Evolutionary conservation across 2,329 filamentous ascomycete genomes (phyloP).

Genomic region (Monosporascus sp.): DNA sequence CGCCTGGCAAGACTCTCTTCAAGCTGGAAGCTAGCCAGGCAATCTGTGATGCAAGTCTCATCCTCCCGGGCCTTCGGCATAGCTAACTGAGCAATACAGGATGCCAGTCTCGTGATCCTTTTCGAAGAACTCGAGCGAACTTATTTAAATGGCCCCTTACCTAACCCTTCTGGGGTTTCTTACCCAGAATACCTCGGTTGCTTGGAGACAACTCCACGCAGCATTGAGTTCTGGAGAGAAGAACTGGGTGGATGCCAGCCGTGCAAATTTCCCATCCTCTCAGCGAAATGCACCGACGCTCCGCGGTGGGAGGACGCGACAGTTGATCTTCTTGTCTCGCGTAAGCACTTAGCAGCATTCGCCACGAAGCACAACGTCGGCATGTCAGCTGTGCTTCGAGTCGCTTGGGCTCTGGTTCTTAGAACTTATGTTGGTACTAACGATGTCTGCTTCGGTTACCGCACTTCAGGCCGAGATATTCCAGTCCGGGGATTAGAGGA

Average conservation of each 20-base stretch:
- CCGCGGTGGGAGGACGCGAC: constrained; percentile 29
- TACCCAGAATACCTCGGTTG: constrained; percentile 35
- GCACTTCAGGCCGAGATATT: constrained; percentile 38
- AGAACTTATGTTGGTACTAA: constrained; percentile 48
- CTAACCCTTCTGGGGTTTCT: constrained; percentile 27
- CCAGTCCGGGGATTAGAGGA: constrained; percentile 33
- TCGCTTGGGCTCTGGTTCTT: constrained; percentile 56
- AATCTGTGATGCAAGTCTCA: constrained; percentile 38
- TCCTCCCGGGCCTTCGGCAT: not conserved
- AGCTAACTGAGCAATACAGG: constrained; percentile 7
- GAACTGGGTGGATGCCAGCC: constrained; percentile 31
- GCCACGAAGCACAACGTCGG: constrained; percentile 34
- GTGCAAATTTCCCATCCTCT: constrained; percentile 41
- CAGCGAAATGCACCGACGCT: constrained; percentile 12
- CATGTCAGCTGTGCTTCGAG: constrained; percentile 44
- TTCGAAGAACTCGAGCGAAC: constrained; percentile 40
- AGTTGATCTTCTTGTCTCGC: constrained; percentile 35
- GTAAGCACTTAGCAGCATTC: constrained; percentile 38
- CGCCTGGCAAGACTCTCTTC: constrained; percentile 36
- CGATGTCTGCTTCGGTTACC: constrained; percentile 50
- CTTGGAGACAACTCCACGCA: constrained; percentile 28
- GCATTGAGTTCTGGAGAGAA: constrained; percentile 41
- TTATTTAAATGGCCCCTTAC: constrained; percentile 34
- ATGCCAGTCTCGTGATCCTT: constrained; percentile 39
- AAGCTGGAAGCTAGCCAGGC: constrained; percentile 47